Conservation (phyloP, 805 yeast species). For the Schizosaccharomyces cryophilus region DNA sequence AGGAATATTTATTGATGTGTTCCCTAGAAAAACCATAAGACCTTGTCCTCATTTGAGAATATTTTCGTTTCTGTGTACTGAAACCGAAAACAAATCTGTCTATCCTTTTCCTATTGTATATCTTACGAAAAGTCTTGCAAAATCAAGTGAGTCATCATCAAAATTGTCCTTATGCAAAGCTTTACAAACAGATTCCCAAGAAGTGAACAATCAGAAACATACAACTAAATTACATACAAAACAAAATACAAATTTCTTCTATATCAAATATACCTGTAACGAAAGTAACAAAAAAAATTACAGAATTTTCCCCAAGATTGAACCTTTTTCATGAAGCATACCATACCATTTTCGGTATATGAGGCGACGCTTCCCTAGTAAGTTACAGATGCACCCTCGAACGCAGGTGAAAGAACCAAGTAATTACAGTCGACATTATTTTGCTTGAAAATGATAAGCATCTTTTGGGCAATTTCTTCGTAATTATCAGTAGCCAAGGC, state of each 20-base stretch:
- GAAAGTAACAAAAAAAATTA: neutral
- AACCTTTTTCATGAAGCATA: neutral
- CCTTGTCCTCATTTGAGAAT: too few relatives aligned
- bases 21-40: neutral
- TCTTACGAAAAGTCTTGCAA: neutral
- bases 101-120: neutral
- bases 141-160: too few relatives aligned
- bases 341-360: neutral
- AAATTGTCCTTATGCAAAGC: too few relatives aligned
- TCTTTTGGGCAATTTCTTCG: slow-evolving; percentile 57
- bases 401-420: slow-evolving; percentile 66
- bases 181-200: too few relatives aligned
- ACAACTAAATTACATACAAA: too few relatives aligned
- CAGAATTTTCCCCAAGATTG: neutral
- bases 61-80: too few relatives aligned
- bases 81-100: too few relatives aligned
- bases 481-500: slow-evolving; percentile 79
- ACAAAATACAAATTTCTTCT: too few relatives aligned
- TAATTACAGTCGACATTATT: slow-evolving; percentile 51
- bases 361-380: neutral
- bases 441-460: slow-evolving; percentile 40
- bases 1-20: neutral
- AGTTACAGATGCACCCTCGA: slow-evolving; percentile 44
- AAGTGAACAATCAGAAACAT: too few relatives aligned
- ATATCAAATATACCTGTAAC: neutral